Conservation (phyloP, 176 grass and related monocot genomes). For the Carex parvula region DNA sequence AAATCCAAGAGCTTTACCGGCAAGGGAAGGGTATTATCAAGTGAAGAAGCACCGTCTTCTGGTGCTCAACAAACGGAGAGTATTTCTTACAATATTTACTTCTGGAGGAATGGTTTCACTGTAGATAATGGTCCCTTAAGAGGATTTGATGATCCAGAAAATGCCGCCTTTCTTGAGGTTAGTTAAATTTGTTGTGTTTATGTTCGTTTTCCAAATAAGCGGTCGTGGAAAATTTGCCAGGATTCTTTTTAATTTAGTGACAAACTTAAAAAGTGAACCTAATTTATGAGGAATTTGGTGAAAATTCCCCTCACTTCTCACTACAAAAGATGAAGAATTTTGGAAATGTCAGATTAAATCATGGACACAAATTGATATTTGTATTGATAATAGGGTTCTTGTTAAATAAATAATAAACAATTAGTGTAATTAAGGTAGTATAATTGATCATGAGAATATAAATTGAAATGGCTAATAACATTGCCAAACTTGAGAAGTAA, state of each 20-base stretch:
- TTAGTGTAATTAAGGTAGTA: background rate
- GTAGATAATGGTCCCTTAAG: slow-evolving; percentile 81
- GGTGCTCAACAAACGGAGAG: slow-evolving; percentile 42
- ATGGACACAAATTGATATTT: background rate
- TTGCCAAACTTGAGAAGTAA: background rate
- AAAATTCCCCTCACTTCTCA: background rate
- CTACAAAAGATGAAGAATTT: background rate
- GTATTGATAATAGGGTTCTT: background rate
- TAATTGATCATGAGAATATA: background rate
- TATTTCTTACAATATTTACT: slow-evolving; percentile 59
- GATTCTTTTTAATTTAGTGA: background rate
- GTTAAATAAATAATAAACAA: background rate
- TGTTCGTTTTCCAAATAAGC: background rate
- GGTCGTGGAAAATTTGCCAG: background rate
- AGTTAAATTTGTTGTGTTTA: slow-evolving; percentile 35
- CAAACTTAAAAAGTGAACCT: background rate
- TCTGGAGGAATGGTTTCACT: slow-evolving; percentile 88
- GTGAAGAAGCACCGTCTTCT: slow-evolving; percentile 47
- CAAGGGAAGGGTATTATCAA: slow-evolving; percentile 55
- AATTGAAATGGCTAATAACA: background rate
- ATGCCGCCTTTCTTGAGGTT: slow-evolving; percentile 79
- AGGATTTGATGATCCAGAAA: slow-evolving; percentile 81
- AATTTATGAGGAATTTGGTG: background rate
- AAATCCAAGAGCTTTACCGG: slow-evolving; percentile 67
- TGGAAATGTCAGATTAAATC: background rate